Conservation (phyloP, 1,284 basidiomycete genomes). For the Phylloboletellus chloephorus region DNA sequence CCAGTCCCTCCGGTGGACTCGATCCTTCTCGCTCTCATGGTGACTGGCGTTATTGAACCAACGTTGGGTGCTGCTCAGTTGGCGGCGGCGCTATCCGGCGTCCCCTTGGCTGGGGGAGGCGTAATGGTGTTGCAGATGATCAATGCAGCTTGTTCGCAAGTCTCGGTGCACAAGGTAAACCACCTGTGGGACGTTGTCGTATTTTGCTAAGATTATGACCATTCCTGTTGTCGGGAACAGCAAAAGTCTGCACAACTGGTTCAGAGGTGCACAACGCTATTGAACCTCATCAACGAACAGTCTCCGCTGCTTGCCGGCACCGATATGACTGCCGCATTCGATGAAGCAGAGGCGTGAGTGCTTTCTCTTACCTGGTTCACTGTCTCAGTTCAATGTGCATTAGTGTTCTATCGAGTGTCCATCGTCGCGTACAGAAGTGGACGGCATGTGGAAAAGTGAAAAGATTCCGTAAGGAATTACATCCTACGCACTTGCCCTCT, state of each 20-base stretch:
- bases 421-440: conserved; percentile 35
- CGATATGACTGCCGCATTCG: conserved; percentile 36
- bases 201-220: conserved; percentile 7
- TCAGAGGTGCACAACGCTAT: conserved; percentile 37
- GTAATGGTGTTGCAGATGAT: conserved; percentile 40
- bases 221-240: conserved; percentile 24
- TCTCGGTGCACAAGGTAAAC: conserved; percentile 43
- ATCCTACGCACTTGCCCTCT: not conserved
- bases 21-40: conserved; percentile 20
- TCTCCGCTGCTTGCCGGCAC: conserved; percentile 34
- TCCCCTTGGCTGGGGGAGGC: conserved; percentile 40
- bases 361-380: not conserved
- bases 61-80: conserved; percentile 35
- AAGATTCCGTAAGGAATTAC: conserved; percentile 34
- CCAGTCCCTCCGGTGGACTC: not conserved
- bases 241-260: conserved; percentile 38
- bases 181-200: not conserved
- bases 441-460: conserved; percentile 33
- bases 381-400: not conserved
- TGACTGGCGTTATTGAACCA: conserved; percentile 21
- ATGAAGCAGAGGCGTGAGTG: conserved; percentile 42
- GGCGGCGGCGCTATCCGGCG: conserved; percentile 38
- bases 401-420: conserved; percentile 39
- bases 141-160: conserved; percentile 37
- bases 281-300: conserved; percentile 38